These are phyloP conservation scores for Globisporangium perplexum DNA, from an alignment of 352 stramenopile genomes.

Conservation along the genomic window DNA sequence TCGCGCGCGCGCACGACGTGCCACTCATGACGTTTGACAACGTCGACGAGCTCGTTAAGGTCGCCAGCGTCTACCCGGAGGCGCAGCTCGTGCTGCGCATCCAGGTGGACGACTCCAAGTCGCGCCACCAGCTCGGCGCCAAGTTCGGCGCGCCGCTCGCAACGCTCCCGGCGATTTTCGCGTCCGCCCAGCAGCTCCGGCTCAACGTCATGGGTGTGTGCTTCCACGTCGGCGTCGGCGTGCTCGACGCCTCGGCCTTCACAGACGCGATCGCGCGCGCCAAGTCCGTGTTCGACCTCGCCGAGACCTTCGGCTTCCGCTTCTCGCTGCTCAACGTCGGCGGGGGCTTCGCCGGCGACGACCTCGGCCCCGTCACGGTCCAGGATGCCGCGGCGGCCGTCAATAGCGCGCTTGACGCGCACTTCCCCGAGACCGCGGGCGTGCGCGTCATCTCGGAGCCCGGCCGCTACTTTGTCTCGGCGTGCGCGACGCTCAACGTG, in stretches of 20 bases:
- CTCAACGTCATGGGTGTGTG: constrained; percentile 78
- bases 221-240: constrained; percentile 88
- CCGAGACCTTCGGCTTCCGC: constrained; percentile 37
- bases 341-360: constrained; percentile 72
- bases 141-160: constrained; percentile 79
- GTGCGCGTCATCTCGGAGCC: constrained; percentile 88
- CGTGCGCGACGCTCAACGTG: constrained; percentile 63
- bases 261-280: constrained; percentile 68
- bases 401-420: constrained; percentile 30
- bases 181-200: constrained; percentile 41
- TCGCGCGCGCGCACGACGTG: constrained; percentile 51
- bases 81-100: constrained; percentile 68
- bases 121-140: constrained; percentile 61
- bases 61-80: constrained; percentile 27
- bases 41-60: constrained; percentile 74
- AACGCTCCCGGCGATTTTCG: constrained; percentile 55
- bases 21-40: constrained; percentile 86
- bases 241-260: constrained; percentile 65
- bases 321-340: constrained; percentile 85
- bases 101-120: constrained; percentile 83
- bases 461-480: constrained; percentile 81
- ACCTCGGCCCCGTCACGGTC: constrained; percentile 38
- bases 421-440: constrained; percentile 32
- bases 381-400: constrained; percentile 33
- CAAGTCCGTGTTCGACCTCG: constrained; percentile 63